A percentile compares a stretch with the other conserved stretches of the same genome.
Evolutionary conservation across 345 rosid species (phyloP).

Genomic region (Rhodamnia rubescens): DNA sequence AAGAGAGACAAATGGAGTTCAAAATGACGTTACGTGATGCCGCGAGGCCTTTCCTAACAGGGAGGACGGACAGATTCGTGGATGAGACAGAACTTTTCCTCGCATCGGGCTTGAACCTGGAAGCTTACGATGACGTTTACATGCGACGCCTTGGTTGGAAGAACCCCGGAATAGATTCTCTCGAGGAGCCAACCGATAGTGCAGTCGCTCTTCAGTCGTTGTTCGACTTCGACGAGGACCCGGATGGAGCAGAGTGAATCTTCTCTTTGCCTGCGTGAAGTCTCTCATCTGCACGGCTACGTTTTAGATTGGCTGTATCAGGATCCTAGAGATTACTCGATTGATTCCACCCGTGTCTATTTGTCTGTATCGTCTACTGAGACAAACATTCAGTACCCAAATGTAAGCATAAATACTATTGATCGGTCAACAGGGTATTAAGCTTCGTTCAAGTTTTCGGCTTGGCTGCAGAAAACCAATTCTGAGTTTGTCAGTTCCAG

Average conservation of each 20-base stretch:
- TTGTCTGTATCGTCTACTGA: not conserved
- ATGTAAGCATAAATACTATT: not conserved
- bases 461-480: not conserved
- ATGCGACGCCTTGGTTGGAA: constrained; percentile 32
- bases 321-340: fast-evolving
- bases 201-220: constrained; percentile 22
- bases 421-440: not conserved
- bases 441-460: not conserved
- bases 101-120: constrained; percentile 55
- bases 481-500: not conserved
- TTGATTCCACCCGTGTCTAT: not conserved
- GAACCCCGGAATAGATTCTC: constrained; percentile 8
- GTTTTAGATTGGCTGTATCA: not conserved
- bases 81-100: constrained; percentile 62
- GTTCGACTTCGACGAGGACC: constrained; percentile 46
- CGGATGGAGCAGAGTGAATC: constrained; percentile 24
- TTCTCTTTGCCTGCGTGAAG: not conserved
- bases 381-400: too few relatives aligned
- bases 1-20: constrained; percentile 38
- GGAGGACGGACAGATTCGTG: constrained; percentile 53
- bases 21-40: constrained; percentile 37
- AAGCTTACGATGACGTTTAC: constrained; percentile 66
- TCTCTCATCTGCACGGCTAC: not conserved
- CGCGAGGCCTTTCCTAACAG: constrained; percentile 52
- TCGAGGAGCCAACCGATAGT: constrained; percentile 8